Percentiles rank a stretch among this genome's conserved stretches.
Conservation (phyloP, 2,329 filamentous ascomycete genomes). For the Neurospora crassa region DNA sequence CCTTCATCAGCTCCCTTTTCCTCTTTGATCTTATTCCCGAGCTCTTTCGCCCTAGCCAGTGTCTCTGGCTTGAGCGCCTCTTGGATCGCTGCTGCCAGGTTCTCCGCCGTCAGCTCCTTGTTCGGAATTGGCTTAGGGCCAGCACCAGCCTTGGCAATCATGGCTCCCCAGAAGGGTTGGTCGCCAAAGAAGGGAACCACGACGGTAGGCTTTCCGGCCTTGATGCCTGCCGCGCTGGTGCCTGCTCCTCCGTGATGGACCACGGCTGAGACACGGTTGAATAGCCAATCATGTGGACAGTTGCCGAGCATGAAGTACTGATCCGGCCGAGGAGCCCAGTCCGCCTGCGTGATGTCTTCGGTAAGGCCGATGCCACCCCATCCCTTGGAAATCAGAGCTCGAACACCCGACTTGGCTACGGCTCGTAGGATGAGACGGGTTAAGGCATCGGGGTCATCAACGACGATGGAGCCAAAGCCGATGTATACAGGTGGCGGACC, state of each 20-base stretch:
- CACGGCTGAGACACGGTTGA: constrained; percentile 69
- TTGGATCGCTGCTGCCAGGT: constrained; percentile 54
- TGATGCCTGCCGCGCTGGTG: constrained; percentile 80
- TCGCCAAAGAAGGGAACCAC: constrained; percentile 83
- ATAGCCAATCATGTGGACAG: constrained; percentile 82
- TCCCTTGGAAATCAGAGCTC: constrained; percentile 76
- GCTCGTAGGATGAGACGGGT: constrained; percentile 66
- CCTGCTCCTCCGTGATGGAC: constrained; percentile 85
- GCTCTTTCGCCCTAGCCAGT: constrained; percentile 41
- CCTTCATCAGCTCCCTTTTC: constrained; percentile 51
- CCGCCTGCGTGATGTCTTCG: constrained; percentile 29
- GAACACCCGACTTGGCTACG: constrained; percentile 54
- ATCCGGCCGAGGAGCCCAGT: constrained; percentile 59
- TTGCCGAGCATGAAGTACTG: constrained; percentile 78
- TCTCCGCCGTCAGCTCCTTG: constrained; percentile 56
- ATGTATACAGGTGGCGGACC: constrained; percentile 72
- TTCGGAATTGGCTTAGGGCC: constrained; percentile 62
- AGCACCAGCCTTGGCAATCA: constrained; percentile 63
- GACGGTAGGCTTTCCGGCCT: constrained; percentile 68
- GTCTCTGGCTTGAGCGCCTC: constrained; percentile 52
- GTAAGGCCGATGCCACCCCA: constrained; percentile 67
- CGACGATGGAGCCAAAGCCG: constrained; percentile 75
- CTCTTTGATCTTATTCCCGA: constrained; percentile 55
- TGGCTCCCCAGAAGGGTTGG: constrained; percentile 74
- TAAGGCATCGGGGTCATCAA: constrained; percentile 63